Conservation (phyloP, 768 basidiomycete genomes). For the Termitomyces sp. region DNA sequence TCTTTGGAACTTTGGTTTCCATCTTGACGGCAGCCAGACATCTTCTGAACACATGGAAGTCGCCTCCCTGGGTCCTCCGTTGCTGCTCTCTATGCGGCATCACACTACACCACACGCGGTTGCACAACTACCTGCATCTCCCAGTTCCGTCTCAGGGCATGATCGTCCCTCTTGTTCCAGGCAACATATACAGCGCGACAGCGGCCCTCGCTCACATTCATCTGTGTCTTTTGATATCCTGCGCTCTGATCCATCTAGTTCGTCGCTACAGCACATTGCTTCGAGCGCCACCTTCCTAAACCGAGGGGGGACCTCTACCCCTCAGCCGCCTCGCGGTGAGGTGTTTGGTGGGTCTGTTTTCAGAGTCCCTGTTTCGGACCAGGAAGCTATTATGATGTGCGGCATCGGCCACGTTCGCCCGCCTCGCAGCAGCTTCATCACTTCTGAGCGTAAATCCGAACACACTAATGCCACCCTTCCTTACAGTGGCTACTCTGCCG, state of each 20-base stretch:
- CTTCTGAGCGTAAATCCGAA: slow-evolving; percentile 2
- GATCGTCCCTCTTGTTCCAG: neutral
- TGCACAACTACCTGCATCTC: neutral
- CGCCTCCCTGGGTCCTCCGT: neutral
- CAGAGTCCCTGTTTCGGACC: slow-evolving; percentile 29
- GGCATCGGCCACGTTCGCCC: slow-evolving; percentile 14
- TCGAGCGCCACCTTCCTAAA: slow-evolving; percentile 38
- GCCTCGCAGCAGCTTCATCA: slow-evolving; percentile 6
- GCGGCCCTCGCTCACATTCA: slow-evolving; percentile 10
- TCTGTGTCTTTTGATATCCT: slow-evolving; percentile 39
- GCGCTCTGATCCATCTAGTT: slow-evolving; percentile 36
- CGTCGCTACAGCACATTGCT: slow-evolving; percentile 42
- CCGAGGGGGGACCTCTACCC: slow-evolving; percentile 16
- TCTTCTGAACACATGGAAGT: neutral
- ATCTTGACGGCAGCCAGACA: neutral
- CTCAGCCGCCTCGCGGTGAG: slow-evolving; percentile 3
- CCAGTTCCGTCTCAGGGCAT: neutral
- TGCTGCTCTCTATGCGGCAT: slow-evolving; percentile 3
- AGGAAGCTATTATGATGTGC: neutral
- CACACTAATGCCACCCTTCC: neutral
- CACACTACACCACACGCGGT: slow-evolving; percentile 5
- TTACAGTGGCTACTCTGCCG: slow-evolving; percentile 17
- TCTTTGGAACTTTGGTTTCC: neutral
- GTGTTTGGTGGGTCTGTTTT: slow-evolving; percentile 32
- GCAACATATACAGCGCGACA: neutral